phyloP scores from a whole-genome alignment of 2,329 filamentous ascomycete genomes.

The Orbilia javanica region DNA sequence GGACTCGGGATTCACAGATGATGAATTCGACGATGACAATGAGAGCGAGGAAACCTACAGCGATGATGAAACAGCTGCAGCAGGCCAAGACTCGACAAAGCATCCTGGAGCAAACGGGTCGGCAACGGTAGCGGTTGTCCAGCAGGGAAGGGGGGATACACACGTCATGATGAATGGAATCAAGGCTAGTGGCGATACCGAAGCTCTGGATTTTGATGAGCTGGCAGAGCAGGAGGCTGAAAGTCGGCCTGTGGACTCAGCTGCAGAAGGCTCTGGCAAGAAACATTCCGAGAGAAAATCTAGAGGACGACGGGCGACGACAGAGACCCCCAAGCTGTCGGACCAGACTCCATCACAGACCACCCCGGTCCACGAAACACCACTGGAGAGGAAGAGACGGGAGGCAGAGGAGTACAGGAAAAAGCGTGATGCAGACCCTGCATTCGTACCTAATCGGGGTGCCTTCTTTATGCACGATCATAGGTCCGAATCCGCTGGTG shows the following conservation, averaged over 20 bases:
- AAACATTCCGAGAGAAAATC: constrained; percentile 58
- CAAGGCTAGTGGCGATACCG: constrained; percentile 66
- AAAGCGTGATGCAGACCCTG: constrained; percentile 87
- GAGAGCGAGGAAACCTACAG: constrained; percentile 72
- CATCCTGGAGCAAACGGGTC: constrained; percentile 62
- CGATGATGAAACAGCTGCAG: constrained; percentile 63
- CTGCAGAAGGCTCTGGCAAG: constrained; percentile 27
- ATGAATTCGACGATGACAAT: constrained; percentile 71
- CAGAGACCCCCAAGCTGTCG: constrained; percentile 64
- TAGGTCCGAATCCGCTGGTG: constrained; percentile 79
- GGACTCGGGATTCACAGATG: constrained; percentile 74
- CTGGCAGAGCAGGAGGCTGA: constrained; percentile 60
- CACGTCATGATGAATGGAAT: constrained; percentile 73
- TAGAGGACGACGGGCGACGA: constrained; percentile 63
- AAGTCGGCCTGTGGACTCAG: constrained; percentile 26
- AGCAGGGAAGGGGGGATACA: constrained; percentile 69
- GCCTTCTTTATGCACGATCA: constrained; percentile 98
- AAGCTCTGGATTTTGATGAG: constrained; percentile 69
- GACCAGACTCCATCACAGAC: constrained; percentile 62
- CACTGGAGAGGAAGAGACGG: constrained; percentile 78
- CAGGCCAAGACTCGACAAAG: constrained; percentile 63
- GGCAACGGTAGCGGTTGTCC: constrained; percentile 64
- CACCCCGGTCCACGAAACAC: constrained; percentile 68
- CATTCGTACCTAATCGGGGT: constrained; percentile 93
- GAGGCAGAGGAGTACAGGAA: constrained; percentile 93